Evolutionary conservation across 305 asterid species (phyloP), one percentile per base, ranked within the genome.

Genomic region (Fraxinus platypoda): DNA sequence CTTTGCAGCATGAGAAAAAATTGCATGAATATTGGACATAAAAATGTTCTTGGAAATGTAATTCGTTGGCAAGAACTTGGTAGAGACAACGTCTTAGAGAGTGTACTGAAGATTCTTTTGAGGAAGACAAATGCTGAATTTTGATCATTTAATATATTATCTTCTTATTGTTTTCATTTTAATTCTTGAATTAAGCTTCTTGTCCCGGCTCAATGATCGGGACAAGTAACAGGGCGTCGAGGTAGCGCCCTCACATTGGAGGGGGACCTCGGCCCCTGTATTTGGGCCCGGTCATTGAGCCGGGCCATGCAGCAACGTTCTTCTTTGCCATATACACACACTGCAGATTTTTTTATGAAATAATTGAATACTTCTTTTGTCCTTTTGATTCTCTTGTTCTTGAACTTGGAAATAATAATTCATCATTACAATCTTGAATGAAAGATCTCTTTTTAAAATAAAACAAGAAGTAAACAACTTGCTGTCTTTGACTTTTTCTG

Each of bases 381-480:
- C 34, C 73, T 23, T 64, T 64, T 25, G 73, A 25, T 23, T 62
- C 71, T 62, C 71, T 8, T 8, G 6, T 23, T 62, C 72, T 62
- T 62, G 68, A 62, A 23, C 71, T 23, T 26, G 3, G 26, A 62
- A 62, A 21, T 62, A 23, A 11, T 62, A 37, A 37, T 41, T 64
- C 73, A 8, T 64, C 28, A 15, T 23, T 64, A 26, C 34, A 64
- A 64, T 64, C 73, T 64, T 11, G 34, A 64, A 64, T 64, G 33
- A 26, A 26, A 64, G 73, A 64, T 64, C 13, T 64, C 73, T 25
- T 25, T 64, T 64, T 25, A 25, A 33, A 11, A 64, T 64, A 64
- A 64, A 64, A 64, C 73, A 64, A 64, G 34, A 34, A 64, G 34
- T 30, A 62, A 79, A 79, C 76, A 26, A 57, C 80, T 75, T 35